Conservation (phyloP, 139 green algal genomes). For the Chlorella vulgaris region DNA sequence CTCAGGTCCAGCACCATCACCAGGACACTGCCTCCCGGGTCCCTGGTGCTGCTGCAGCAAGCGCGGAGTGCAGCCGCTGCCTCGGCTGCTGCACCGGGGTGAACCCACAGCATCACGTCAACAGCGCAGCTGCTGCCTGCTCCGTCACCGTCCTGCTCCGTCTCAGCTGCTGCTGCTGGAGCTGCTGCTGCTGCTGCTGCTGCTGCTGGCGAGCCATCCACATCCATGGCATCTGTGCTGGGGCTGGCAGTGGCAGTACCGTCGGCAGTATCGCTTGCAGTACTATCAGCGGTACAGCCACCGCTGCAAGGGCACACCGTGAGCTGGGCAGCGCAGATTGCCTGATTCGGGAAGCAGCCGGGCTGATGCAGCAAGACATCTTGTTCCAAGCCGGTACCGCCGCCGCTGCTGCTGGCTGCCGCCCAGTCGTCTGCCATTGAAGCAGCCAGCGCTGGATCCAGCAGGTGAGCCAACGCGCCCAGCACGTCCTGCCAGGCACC, state of each 20-base stretch:
- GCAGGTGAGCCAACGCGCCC: background rate
- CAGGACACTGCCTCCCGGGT: background rate
- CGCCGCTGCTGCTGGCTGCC: background rate
- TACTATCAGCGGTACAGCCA: background rate
- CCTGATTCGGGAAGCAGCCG: constrained; percentile 2
- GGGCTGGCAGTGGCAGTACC: background rate
- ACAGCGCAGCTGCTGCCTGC: too few relatives aligned
- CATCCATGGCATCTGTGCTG: background rate
- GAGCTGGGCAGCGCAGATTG: constrained; percentile 44
- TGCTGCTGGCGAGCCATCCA: background rate
- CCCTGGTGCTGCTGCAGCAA: background rate
- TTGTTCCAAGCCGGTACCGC: background rate
- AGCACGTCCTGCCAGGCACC: background rate
- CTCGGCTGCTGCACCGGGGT: constrained; percentile 17
- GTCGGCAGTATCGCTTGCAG: too few relatives aligned
- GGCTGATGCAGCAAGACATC: constrained; percentile 42
- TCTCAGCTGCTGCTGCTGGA: background rate
- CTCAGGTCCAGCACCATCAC: constrained; percentile 6
- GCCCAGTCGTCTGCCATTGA: background rate
- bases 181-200: background rate
- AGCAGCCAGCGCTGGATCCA: background rate
- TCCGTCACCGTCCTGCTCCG: too few relatives aligned
- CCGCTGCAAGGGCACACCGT: constrained; percentile 31
- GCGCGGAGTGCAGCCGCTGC: background rate
- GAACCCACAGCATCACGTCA: constrained; percentile 43